Evolutionary conservation across 768 basidiomycete genomes (phyloP).

Genomic region (Serendipita vermifera): DNA sequence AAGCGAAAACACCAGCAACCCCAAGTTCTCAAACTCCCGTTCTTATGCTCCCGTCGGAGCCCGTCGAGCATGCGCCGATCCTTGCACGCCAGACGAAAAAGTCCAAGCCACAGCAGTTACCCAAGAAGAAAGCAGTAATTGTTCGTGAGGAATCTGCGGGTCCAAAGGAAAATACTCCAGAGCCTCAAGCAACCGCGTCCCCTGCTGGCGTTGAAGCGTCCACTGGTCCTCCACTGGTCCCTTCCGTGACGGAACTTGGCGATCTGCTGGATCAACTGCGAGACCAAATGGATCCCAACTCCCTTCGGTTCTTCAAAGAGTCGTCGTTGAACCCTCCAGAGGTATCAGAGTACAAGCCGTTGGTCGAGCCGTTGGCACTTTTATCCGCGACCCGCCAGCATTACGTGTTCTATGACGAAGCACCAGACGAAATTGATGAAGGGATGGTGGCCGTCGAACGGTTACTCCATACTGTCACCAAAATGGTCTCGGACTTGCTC

Average conservation of each 20-base stretch:
- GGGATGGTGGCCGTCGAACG: conserved; percentile 85
- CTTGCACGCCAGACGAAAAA: conserved; percentile 9
- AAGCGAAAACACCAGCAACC: background rate
- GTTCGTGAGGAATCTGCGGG: background rate
- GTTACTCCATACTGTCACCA: conserved; percentile 73
- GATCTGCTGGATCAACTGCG: conserved; percentile 57
- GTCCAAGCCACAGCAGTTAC: conserved; percentile 3
- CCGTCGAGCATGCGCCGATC: conserved; percentile 3
- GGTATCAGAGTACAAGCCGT: conserved; percentile 71
- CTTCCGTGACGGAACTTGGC: conserved; percentile 39
- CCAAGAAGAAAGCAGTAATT: conserved; percentile 4
- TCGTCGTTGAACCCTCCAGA: conserved; percentile 60
- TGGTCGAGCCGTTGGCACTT: conserved; percentile 76
- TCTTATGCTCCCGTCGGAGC: background rate
- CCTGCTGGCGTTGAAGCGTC: conserved; percentile 28
- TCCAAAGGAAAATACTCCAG: conserved; percentile 7
- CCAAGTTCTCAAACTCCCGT: too few relatives aligned
- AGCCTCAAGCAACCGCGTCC: conserved; percentile 15
- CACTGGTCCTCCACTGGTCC: conserved; percentile 37
- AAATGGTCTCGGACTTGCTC: conserved; percentile 77
- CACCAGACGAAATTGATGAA: conserved; percentile 79
- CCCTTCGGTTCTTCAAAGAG: conserved; percentile 64
- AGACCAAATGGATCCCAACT: conserved; percentile 43
- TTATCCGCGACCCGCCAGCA: conserved; percentile 76
- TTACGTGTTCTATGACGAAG: conserved; percentile 63